Evolutionary conservation across 106 monocot genomes (phyloP).

Genomic region (Cymbidium sinense): DNA sequence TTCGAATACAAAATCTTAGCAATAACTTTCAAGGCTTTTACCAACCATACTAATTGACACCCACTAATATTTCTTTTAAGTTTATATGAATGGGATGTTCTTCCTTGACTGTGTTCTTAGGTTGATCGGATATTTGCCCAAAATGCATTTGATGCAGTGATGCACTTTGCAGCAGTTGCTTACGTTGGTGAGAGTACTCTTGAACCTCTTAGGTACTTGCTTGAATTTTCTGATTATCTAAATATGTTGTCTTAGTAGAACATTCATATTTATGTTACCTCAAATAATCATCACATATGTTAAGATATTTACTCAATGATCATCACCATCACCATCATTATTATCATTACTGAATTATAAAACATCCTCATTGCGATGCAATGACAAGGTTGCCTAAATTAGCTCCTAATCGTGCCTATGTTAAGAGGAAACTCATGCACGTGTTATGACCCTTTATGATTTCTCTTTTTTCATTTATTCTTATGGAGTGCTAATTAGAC

Average conservation of each 20-base stretch:
- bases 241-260: background rate
- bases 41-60: too few species aligned
- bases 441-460: background rate
- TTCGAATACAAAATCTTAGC: too few species aligned
- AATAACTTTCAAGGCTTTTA: too few species aligned
- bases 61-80: background rate
- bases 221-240: background rate
- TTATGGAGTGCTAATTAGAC: too few species aligned
- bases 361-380: too few species aligned
- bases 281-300: background rate
- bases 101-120: conserved; percentile 28
- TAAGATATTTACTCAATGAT: background rate
- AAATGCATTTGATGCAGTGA: conserved; percentile 52
- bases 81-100: background rate
- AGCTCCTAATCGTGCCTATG: too few species aligned
- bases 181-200: conserved; percentile 53
- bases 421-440: too few species aligned
- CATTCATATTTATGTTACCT: background rate
- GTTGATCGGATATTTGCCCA: conserved; percentile 39
- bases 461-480: background rate
- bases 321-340: too few species aligned
- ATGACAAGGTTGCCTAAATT: too few species aligned
- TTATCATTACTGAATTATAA: too few species aligned
- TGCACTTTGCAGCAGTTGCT: conserved; percentile 54
- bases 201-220: conserved; percentile 41